phyloP scores from a whole-genome alignment of 345 rosid species.

The Salix exigua region DNA sequence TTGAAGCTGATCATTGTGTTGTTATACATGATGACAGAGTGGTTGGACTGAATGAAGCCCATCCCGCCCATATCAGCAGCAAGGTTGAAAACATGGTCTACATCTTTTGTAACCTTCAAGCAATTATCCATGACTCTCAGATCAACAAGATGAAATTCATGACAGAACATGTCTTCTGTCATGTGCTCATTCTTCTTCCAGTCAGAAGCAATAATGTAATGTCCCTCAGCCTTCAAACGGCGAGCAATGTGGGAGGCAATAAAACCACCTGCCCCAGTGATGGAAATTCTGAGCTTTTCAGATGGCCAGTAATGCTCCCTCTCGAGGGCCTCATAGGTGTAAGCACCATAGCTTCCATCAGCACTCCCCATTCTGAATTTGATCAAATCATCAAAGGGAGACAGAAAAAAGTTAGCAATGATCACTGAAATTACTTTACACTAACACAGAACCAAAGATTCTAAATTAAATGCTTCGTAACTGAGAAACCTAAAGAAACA shows the following conservation, averaged over 20 bases:
- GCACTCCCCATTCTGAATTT: constrained; percentile 60
- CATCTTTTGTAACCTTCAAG: constrained; percentile 67
- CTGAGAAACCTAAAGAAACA: neutral
- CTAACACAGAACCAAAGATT: neutral
- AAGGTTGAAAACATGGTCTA: constrained; percentile 92
- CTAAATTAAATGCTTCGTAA: neutral
- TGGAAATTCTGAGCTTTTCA: constrained; percentile 70
- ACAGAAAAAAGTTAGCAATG: neutral
- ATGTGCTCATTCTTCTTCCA: constrained; percentile 99
- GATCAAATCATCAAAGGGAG: neutral
- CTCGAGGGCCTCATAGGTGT: constrained; percentile 75
- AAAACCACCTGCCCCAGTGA: constrained; percentile 95
- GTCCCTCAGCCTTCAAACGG: constrained; percentile 92
- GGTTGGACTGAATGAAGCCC: constrained; percentile 98
- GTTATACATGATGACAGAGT: constrained; percentile 96
- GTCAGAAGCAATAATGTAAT: constrained; percentile 92
- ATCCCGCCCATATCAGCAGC: constrained; percentile 99
- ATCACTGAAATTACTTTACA: neutral
- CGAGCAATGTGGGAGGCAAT: constrained; percentile 98
- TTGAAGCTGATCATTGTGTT: constrained; percentile 99
- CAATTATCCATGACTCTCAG: constrained; percentile 97
- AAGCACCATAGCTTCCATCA: constrained; percentile 66
- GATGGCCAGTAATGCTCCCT: constrained; percentile 95
- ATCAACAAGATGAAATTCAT: constrained; percentile 92
- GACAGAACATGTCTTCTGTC: constrained; percentile 97